Evolutionary conservation across 768 basidiomycete genomes (phyloP).

Genomic region (Pleurotus salmoneostramineus): DNA sequence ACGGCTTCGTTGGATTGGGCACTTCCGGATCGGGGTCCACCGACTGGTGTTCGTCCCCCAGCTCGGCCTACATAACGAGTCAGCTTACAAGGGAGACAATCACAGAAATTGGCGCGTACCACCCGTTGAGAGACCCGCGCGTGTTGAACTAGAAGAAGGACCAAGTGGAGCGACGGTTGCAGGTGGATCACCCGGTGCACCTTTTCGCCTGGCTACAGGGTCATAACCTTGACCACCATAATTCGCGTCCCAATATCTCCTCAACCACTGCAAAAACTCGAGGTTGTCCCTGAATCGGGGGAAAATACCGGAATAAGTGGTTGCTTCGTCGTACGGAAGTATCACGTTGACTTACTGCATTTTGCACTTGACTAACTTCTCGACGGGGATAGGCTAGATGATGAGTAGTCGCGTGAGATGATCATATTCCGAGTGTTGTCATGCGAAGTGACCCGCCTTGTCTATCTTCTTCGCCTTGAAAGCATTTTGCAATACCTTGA

Average conservation of each 20-base stretch:
- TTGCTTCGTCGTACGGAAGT: neutral
- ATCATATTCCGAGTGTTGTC: neutral
- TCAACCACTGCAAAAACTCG: slow-evolving; percentile 97
- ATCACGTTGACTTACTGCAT: slow-evolving; percentile 76
- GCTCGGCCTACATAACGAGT: slow-evolving; percentile 33
- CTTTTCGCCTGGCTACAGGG: slow-evolving; percentile 75
- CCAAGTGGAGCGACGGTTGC: slow-evolving; percentile 72
- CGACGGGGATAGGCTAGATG: slow-evolving; percentile 87
- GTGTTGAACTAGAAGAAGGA: slow-evolving; percentile 33
- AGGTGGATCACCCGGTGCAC: slow-evolving; percentile 70
- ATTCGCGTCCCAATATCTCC: slow-evolving; percentile 93
- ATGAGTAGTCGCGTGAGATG: slow-evolving; percentile 9
- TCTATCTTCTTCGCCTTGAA: slow-evolving; percentile 95
- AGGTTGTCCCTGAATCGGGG: slow-evolving; percentile 76
- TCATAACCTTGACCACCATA: slow-evolving; percentile 88
- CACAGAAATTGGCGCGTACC: slow-evolving; percentile 11
- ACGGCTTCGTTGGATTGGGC: slow-evolving; percentile 67
- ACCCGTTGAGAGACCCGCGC: slow-evolving; percentile 9
- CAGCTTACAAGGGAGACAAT: neutral
- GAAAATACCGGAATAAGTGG: slow-evolving; percentile 1
- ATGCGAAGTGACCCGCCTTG: slow-evolving; percentile 52
- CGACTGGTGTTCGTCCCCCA: slow-evolving; percentile 71
- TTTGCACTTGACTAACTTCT: slow-evolving; percentile 93
- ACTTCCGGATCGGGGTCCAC: slow-evolving; percentile 64
- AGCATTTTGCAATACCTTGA: slow-evolving; percentile 88